Evolutionary conservation across 2,329 filamentous ascomycete genomes (phyloP).

Genomic region (Aspergillus ochraceus): DNA sequence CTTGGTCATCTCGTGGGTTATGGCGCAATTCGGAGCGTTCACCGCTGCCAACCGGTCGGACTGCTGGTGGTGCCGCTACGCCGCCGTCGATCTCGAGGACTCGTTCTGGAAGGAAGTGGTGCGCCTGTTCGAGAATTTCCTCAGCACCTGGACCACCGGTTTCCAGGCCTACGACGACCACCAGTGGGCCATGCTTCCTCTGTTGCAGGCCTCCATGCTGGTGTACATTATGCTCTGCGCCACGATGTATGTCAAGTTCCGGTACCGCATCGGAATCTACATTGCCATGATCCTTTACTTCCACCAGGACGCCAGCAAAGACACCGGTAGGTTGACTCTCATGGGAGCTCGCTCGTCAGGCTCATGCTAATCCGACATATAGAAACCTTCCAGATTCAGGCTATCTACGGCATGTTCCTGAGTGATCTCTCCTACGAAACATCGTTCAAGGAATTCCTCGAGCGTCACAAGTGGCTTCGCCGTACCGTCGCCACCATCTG

Average conservation of each 20-base stretch:
- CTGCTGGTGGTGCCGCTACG: constrained; percentile 53
- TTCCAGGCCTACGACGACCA: constrained; percentile 56
- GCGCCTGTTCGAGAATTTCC: constrained; percentile 47
- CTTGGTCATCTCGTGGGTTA: constrained; percentile 50
- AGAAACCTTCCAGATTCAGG: constrained; percentile 58
- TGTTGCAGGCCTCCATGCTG: constrained; percentile 52
- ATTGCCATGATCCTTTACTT: constrained; percentile 51
- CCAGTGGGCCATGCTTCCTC: constrained; percentile 55
- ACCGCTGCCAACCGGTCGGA: constrained; percentile 49
- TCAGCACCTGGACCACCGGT: constrained; percentile 52
- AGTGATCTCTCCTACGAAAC: constrained; percentile 52
- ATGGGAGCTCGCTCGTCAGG: not conserved
- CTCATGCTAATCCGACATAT: not conserved
- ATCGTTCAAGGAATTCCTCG: constrained; percentile 47
- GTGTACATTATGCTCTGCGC: constrained; percentile 52
- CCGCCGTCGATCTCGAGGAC: constrained; percentile 47
- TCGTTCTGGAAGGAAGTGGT: constrained; percentile 47
- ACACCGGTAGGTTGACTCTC: constrained; percentile 43
- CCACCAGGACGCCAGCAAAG: constrained; percentile 46
- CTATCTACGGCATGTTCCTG: constrained; percentile 53
- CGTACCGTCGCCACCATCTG: constrained; percentile 40
- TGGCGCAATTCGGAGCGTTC: constrained; percentile 53
- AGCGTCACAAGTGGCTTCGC: constrained; percentile 42
- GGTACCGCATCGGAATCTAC: constrained; percentile 49
- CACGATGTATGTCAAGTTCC: constrained; percentile 46